phyloP scores from a whole-genome alignment of 164 flowering plant species.

The Umbilicus rupestris region DNA sequence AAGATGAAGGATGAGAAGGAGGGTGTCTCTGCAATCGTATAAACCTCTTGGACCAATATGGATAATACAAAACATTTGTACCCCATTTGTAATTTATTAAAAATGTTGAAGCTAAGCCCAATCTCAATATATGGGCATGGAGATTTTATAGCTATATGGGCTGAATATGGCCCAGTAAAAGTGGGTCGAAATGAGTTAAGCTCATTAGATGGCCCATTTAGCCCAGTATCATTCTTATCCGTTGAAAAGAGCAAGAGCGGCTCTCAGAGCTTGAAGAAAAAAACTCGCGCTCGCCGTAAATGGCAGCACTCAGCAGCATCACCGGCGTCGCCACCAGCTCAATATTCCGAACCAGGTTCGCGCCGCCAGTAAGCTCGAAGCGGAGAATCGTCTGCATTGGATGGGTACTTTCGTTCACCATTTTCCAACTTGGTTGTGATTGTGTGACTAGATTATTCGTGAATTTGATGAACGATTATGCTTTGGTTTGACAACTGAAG shows the following conservation, averaged over 20 bases:
- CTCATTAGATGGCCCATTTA: background rate
- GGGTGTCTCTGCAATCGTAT: no score
- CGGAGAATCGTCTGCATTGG: conserved; percentile 23
- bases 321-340: conserved; percentile 13
- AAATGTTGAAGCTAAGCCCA: no score
- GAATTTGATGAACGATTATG: background rate
- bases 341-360: background rate
- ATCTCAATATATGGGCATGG: no score
- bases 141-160: no score
- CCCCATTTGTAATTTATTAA: no score
- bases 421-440: background rate
- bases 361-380: conserved; percentile 6
- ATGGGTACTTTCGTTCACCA: conserved; percentile 7
- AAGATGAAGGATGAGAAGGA: no score
- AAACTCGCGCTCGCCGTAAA: conserved; percentile 3
- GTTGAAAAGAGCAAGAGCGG: background rate
- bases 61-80: no score
- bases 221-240: background rate
- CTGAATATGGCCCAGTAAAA: no score
- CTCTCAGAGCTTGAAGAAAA: background rate
- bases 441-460: background rate
- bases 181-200: background rate
- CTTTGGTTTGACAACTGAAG: conserved; percentile 22
- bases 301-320: conserved; percentile 23
- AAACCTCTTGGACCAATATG: no score